Evolutionary conservation across 352 stramenopile species (phyloP).

Genomic region (Sclerospora graminicola): DNA sequence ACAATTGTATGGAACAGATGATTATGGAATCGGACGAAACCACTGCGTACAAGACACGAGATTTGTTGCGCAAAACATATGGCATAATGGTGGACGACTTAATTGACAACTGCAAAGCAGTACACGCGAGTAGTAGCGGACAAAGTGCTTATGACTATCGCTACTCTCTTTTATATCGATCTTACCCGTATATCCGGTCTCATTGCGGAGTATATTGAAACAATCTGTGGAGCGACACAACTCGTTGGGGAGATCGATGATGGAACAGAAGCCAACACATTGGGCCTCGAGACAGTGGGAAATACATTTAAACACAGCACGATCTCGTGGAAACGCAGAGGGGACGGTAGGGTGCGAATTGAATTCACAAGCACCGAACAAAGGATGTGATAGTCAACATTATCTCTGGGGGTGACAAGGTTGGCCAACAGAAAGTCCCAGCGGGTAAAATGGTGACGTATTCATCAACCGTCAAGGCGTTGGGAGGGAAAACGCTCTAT

Average conservation of each 20-base stretch:
- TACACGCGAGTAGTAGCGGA: conserved; percentile 23
- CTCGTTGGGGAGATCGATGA: conserved; percentile 33
- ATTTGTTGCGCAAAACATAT: conserved; percentile 2
- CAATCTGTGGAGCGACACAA: conserved; percentile 33
- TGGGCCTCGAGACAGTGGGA: conserved; percentile 5
- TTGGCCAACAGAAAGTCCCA: conserved; percentile 1
- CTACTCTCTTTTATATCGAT: not conserved
- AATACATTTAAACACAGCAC: conserved; percentile 1
- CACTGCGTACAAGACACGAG: conserved; percentile 10
- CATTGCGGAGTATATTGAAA: conserved; percentile 31
- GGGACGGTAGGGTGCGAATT: conserved; percentile 1
- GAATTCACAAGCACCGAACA: conserved; percentile 2
- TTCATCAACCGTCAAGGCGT: not conserved
- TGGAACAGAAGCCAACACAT: conserved; percentile 5
- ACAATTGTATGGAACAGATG: conserved; percentile 12
- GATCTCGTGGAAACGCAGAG: not conserved
- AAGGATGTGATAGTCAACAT: conserved; percentile 3
- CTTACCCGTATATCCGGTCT: conserved; percentile 15
- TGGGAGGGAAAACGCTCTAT: no score
- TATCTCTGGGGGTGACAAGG: not conserved
- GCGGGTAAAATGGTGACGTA: not conserved
- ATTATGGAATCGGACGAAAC: conserved; percentile 13
- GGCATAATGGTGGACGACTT: conserved; percentile 3
- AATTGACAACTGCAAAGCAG: conserved; percentile 6
- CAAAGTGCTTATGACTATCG: conserved; percentile 10